Evolutionary conservation across 768 basidiomycete genomes (phyloP).

Genomic region (Boletus rufocinnamomeus): DNA sequence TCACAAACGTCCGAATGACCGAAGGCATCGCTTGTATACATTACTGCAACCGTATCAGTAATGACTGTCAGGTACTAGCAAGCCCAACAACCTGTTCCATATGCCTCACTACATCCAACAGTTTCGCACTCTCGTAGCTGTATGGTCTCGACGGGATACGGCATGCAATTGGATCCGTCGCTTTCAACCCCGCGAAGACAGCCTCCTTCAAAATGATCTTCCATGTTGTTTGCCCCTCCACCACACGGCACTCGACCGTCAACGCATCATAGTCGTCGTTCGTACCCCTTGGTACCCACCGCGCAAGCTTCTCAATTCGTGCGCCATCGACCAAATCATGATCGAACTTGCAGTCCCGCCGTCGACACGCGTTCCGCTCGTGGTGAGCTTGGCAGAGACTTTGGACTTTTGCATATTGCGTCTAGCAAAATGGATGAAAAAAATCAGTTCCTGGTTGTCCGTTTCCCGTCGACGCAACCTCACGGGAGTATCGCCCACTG

Average conservation of each 20-base stretch:
- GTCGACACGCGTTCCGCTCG: conserved; percentile 7
- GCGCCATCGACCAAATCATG: conserved; percentile 19
- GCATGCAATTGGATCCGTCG: conserved; percentile 12
- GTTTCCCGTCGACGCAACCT: not conserved
- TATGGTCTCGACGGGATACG: conserved; percentile 15
- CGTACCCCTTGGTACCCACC: not conserved
- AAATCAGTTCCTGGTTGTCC: not conserved
- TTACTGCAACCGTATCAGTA: no score
- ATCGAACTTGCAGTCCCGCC: conserved; percentile 20
- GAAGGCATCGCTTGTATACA: no score
- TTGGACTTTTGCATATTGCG: conserved; percentile 12
- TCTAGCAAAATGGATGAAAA: conserved; percentile 2
- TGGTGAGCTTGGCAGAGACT: conserved; percentile 20
- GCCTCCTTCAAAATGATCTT: conserved; percentile 20
- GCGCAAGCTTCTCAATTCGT: conserved; percentile 18
- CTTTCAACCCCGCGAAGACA: conserved; percentile 10
- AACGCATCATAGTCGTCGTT: conserved; percentile 11
- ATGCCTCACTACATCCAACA: conserved; percentile 21
- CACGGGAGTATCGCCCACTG: conserved; percentile 12
- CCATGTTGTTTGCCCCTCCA: conserved; percentile 13
- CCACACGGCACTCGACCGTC: conserved; percentile 20
- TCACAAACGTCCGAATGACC: no score
- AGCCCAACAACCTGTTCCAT: conserved; percentile 16
- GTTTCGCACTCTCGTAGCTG: conserved; percentile 14
- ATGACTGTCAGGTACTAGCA: not conserved